phyloP scores from a whole-genome alignment of 139 green algal species.

The Pleodorina starrii region DNA sequence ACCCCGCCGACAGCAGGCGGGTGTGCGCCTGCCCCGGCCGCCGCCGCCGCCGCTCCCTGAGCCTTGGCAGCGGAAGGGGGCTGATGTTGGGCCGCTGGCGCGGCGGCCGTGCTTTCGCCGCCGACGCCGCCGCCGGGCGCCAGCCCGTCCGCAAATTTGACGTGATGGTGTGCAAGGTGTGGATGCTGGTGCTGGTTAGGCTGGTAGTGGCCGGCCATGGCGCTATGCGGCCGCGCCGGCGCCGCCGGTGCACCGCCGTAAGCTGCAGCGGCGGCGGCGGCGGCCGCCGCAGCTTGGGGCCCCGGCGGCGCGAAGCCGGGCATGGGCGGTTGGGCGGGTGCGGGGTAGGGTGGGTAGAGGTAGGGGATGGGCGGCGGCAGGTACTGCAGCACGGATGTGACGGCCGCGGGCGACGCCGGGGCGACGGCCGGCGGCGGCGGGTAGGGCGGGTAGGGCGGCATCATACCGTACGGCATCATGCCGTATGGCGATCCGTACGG shows the following conservation, averaged over 20 bases:
- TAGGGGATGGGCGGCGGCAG: constrained; percentile 41
- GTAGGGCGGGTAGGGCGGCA: background rate
- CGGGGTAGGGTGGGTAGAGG: background rate
- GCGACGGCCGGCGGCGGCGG: background rate
- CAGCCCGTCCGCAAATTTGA: constrained; percentile 10
- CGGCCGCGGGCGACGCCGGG: background rate
- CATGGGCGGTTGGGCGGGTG: too few species aligned
- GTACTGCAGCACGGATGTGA: constrained; percentile 33
- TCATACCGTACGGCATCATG: background rate
- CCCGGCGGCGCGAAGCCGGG: too few species aligned
- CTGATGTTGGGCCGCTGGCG: too few species aligned
- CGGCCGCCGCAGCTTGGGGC: background rate
- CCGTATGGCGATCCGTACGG: constrained; percentile 4
- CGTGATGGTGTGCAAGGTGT: constrained; percentile 7
- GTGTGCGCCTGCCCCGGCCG: too few species aligned
- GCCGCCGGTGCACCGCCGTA: background rate
- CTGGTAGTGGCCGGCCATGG: background rate
- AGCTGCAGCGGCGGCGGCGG: background rate
- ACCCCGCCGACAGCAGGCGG: too few species aligned
- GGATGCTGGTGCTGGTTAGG: background rate
- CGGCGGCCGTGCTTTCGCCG: too few species aligned
- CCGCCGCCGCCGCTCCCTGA: too few species aligned
- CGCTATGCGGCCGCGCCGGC: background rate
- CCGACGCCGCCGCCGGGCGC: background rate
- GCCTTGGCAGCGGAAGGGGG: too few species aligned